Evolutionary conservation across 2,329 filamentous ascomycete genomes (phyloP).

Genomic region (Simplicillium sp.): DNA sequence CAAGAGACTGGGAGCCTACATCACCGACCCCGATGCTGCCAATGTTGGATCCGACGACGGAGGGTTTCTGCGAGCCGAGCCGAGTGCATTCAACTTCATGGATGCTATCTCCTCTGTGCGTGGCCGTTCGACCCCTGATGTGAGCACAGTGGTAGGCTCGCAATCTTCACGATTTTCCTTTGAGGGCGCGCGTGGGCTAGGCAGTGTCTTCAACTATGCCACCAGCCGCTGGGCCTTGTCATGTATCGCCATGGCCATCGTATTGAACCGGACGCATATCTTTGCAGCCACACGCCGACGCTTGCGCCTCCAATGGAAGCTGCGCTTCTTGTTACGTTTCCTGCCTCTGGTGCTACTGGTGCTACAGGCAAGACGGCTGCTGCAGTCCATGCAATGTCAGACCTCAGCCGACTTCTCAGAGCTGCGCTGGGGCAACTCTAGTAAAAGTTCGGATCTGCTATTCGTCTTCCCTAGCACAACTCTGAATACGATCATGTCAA

Average conservation of each 20-base stretch:
- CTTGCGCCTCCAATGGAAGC: constrained; percentile 64
- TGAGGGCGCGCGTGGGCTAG: constrained; percentile 59
- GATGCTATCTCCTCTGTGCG: constrained; percentile 6
- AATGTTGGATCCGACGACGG: constrained; percentile 40
- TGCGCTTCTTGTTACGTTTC: constrained; percentile 60
- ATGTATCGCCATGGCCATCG: constrained; percentile 75
- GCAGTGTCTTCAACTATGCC: constrained; percentile 81
- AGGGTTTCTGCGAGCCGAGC: constrained; percentile 11
- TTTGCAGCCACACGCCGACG: constrained; percentile 83
- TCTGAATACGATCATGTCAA: constrained; percentile 63
- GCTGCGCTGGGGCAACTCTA: constrained; percentile 60
- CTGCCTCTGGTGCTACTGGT: constrained; percentile 62
- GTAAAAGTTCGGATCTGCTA: constrained; percentile 56
- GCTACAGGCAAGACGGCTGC: constrained; percentile 57
- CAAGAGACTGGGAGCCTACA: constrained; percentile 56
- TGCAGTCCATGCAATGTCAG: constrained; percentile 88
- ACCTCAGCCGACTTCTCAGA: constrained; percentile 64
- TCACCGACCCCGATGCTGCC: constrained; percentile 48
- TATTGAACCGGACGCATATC: constrained; percentile 86
- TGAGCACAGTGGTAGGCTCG: neutral
- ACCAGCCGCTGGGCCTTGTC: constrained; percentile 88
- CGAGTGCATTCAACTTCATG: constrained; percentile 20
- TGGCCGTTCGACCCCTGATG: neutral
- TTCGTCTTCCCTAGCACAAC: constrained; percentile 61
- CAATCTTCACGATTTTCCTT: constrained; percentile 38